Base-by-base conservation (phyloP, 106 monocot species). In the Chionographis japonica region DNA sequence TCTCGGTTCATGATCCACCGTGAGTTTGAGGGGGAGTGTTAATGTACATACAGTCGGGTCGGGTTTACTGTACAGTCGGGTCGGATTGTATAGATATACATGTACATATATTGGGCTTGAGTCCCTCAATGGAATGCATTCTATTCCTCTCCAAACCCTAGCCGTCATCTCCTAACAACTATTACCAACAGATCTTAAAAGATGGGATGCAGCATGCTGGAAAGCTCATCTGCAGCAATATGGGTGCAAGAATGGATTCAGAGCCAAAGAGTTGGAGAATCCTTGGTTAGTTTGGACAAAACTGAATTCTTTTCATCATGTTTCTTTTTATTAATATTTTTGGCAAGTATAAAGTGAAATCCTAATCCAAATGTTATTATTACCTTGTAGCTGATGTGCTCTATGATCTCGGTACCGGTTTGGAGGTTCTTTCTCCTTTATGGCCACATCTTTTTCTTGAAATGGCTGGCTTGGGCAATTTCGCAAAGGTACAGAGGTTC, bases 201-300 rank as follows among this genome's bases (percentile, higher is more conserved):
- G 97, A 98, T 83, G 97, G 97, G 50, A 98, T 93, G 97, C 97
- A 98, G 63, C 97, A 98, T 77, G 97, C 93, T 7, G 97, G 97
- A 53, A 98, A 93, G 78, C 79, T 98, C 46, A 93, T 98, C 46
- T 92, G 92, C 69, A 98, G 97, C 69, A 73, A 77, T 71, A 87
- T 98, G 97, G 97, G 97, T 57, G 92, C 97, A 56, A 86, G 86
- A 78, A 98, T 98, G 97, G 97, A 98, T 73, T 78, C 97, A 54
- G 97, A 98, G 67, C 97, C 97, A 41, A 98, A 98, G 68, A 88
- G 87, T 76, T 98, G 97, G 97, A 86, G 97, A 61, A 98, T 98
- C 81, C 72, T 98, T 40, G 97, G 97, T 93, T 10, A 12, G 57
- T 41, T 27, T 27, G 60, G 4, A 68, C 11, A 63, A 27, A 63